A percentile compares a stretch with the other conserved stretches of the same genome.
phyloP scores from a whole-genome alignment of 2,329 filamentous ascomycete species.

The Trichoderma atroviride region DNA sequence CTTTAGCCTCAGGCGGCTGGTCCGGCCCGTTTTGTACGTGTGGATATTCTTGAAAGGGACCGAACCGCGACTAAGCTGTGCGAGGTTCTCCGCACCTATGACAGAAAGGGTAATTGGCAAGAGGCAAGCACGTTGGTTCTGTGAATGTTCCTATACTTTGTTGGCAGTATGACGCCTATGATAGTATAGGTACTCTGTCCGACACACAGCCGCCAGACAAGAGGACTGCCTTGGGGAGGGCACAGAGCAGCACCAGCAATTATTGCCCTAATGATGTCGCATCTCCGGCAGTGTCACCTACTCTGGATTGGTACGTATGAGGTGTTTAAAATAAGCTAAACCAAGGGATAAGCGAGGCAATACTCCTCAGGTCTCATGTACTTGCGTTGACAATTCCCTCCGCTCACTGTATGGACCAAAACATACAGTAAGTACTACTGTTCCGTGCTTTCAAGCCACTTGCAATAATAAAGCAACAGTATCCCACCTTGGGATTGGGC shows the following conservation, averaged over 20 bases:
- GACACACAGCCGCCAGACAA: neutral
- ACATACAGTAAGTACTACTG: neutral
- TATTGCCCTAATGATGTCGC: neutral
- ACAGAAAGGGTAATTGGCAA: slow-evolving; percentile 23
- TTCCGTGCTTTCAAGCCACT: neutral
- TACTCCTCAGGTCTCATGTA: neutral
- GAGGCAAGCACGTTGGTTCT: neutral
- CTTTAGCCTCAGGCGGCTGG: slow-evolving; percentile 17
- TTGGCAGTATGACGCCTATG: neutral
- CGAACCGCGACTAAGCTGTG: slow-evolving; percentile 17
- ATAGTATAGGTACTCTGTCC: neutral
- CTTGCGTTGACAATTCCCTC: neutral
- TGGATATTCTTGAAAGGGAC: slow-evolving; percentile 18
- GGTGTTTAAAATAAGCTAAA: neutral
- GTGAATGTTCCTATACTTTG: neutral
- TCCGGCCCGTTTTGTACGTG: slow-evolving; percentile 25
- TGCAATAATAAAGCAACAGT: slow-evolving; percentile 3
- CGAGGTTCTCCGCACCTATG: slow-evolving; percentile 19
- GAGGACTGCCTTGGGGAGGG: neutral
- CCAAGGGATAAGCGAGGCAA: neutral
- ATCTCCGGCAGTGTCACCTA: neutral
- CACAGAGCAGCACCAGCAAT: neutral
- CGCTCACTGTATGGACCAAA: neutral
- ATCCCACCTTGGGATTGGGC: neutral
- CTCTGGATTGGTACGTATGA: neutral